Evolutionary conservation across 1,284 basidiomycete species (phyloP).

Genomic region (Quambalaria eucalypti): DNA sequence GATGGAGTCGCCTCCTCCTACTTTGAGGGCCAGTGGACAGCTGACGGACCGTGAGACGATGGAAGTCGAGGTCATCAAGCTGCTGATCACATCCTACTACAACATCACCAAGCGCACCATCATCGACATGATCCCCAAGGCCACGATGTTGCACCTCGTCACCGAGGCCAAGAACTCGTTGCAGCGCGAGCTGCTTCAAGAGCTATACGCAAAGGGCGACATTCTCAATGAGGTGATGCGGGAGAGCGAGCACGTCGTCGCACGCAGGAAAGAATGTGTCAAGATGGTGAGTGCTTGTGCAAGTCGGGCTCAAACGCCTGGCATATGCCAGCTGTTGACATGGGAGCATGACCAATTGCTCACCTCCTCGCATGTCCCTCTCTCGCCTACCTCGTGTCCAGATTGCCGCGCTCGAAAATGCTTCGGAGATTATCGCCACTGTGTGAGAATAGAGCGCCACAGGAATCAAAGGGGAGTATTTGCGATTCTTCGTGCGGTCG

Average conservation of each 20-base stretch:
- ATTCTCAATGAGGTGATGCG: constrained; percentile 44
- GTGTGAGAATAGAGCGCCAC: constrained; percentile 28
- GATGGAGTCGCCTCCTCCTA: constrained; percentile 80
- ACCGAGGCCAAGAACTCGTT: constrained; percentile 84
- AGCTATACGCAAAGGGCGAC: constrained; percentile 39
- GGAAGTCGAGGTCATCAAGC: constrained; percentile 98
- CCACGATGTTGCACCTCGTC: constrained; percentile 87
- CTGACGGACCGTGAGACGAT: constrained; percentile 90
- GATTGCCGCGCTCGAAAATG: constrained; percentile 40
- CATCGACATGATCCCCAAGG: constrained; percentile 96
- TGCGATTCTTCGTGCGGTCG: no score
- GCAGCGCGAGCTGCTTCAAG: constrained; percentile 68
- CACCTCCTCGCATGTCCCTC: no score
- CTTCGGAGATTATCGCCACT: constrained; percentile 42
- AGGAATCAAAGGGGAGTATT: no score
- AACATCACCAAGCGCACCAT: constrained; percentile 82
- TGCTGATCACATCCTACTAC: constrained; percentile 47
- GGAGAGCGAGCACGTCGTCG: constrained; percentile 44
- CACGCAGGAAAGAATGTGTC: constrained; percentile 42
- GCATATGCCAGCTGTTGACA: no score
- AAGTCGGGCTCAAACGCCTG: no score
- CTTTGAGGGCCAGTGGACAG: constrained; percentile 84
- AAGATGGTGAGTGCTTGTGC: constrained; percentile 47
- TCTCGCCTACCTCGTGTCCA: neutral
- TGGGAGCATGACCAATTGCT: neutral